phyloP scores from a whole-genome alignment of 106 monocot genomes.

The Allium sativum region DNA sequence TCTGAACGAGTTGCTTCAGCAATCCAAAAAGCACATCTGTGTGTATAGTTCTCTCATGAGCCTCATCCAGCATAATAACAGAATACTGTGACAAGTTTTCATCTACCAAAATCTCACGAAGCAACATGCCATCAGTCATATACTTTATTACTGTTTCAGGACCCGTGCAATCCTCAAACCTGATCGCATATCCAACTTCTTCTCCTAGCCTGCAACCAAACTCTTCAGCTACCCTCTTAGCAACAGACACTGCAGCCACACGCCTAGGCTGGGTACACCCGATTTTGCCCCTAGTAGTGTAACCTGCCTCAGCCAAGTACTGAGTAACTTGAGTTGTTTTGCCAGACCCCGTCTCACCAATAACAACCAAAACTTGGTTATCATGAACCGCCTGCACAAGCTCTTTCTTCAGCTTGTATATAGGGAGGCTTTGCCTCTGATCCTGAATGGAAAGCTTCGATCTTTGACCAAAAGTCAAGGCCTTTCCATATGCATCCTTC shows the following conservation, averaged over 20 bases:
- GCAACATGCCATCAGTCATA: slow-evolving; percentile 97
- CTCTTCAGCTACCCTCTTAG: slow-evolving; percentile 94
- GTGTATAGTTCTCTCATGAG: slow-evolving; percentile 92
- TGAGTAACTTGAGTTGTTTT: slow-evolving; percentile 97
- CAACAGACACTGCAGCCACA: slow-evolving; percentile 94
- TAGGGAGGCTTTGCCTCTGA: slow-evolving; percentile 89
- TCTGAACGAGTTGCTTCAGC: slow-evolving; percentile 69
- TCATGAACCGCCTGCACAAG: slow-evolving; percentile 89
- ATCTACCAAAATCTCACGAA: slow-evolving; percentile 81
- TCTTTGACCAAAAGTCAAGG: slow-evolving; percentile 85
- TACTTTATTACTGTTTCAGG: slow-evolving; percentile 95
- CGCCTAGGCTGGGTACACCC: slow-evolving; percentile 96
- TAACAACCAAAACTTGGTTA: slow-evolving; percentile 84
- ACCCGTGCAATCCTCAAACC: slow-evolving; percentile 94
- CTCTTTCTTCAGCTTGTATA: slow-evolving; percentile 91
- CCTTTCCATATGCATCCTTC: slow-evolving; percentile 95
- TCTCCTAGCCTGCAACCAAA: slow-evolving; percentile 90
- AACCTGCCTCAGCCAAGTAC: slow-evolving; percentile 86
- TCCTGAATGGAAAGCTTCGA: slow-evolving; percentile 93
- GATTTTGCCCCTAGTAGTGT: slow-evolving; percentile 84
- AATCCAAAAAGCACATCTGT: slow-evolving; percentile 94
- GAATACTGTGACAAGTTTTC: slow-evolving; percentile 90
- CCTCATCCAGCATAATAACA: slow-evolving; percentile 92
- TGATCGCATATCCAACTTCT: slow-evolving; percentile 93
- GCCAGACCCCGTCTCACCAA: slow-evolving; percentile 94